phyloP scores from a whole-genome alignment of 306 rosid genomes.

The Cicer chorassanicum region DNA sequence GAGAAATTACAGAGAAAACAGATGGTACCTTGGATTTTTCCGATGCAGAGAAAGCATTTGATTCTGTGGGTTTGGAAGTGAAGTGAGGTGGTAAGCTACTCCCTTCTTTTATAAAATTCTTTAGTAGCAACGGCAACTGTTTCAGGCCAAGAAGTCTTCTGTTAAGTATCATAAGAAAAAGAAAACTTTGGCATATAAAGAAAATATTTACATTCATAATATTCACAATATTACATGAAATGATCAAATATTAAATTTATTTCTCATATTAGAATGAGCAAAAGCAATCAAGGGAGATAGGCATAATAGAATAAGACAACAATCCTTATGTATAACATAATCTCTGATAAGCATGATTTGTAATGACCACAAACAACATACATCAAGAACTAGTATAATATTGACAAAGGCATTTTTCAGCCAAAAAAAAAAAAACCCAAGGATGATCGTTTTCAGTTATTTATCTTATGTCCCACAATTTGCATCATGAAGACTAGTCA shows the following conservation, averaged over 20 bases:
- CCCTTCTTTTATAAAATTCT: constrained; percentile 52
- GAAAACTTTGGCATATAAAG: constrained; percentile 22
- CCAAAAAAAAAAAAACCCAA: neutral
- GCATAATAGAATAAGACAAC: neutral
- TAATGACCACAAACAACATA: neutral
- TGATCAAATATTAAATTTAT: neutral
- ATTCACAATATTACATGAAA: constrained; percentile 18
- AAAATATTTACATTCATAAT: constrained; percentile 16
- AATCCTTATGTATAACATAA: neutral
- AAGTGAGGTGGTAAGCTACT: constrained; percentile 41
- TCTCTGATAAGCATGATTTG: constrained; percentile 15
- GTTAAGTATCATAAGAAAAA: constrained; percentile 22
- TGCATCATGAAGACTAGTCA: neutral
- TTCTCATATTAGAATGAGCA: neutral
- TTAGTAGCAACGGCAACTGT: constrained; percentile 51
- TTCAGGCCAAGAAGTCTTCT: constrained; percentile 19
- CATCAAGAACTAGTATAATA: neutral
- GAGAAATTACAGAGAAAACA: neutral
- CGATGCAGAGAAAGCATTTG: constrained; percentile 48
- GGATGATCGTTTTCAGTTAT: constrained; percentile 15
- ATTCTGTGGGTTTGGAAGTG: constrained; percentile 44
- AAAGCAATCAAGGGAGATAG: constrained; percentile 5
- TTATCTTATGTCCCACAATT: constrained; percentile 8
- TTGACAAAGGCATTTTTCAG: neutral
- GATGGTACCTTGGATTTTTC: constrained; percentile 56